These are phyloP conservation scores for Rhodotorula sp. DNA, from an alignment of 1,284 basidiomycete genomes.

Conservation along the genomic window DNA sequence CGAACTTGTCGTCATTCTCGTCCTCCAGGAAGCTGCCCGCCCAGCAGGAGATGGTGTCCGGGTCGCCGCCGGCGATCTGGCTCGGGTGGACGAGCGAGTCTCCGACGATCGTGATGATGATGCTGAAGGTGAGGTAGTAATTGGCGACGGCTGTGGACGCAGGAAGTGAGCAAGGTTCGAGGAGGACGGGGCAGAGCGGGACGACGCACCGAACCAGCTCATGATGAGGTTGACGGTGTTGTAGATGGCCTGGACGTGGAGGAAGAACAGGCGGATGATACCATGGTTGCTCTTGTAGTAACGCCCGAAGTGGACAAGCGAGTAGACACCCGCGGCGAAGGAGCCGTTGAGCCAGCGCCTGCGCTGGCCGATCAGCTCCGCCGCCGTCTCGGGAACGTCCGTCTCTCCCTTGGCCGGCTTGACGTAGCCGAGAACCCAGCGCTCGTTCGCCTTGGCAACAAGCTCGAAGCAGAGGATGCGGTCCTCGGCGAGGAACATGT, in stretches of 20 bases:
- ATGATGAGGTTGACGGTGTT: slow-evolving; percentile 52
- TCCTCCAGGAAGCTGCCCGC: slow-evolving; percentile 38
- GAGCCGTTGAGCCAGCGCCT: slow-evolving; percentile 82
- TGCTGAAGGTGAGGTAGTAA: slow-evolving; percentile 39
- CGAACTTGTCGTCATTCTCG: slow-evolving; percentile 23
- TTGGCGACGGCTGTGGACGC: slow-evolving; percentile 37
- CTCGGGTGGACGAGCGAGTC: slow-evolving; percentile 29
- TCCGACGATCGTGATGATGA: slow-evolving; percentile 42
- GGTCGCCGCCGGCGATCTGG: slow-evolving; percentile 31
- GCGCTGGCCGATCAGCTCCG: slow-evolving; percentile 65
- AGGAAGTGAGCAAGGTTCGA: background rate
- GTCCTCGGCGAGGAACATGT: slow-evolving; percentile 48
- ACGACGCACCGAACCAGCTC: slow-evolving; percentile 50
- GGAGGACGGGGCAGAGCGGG: background rate
- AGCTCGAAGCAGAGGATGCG: slow-evolving; percentile 45
- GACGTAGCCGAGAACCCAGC: slow-evolving; percentile 60
- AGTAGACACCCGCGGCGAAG: slow-evolving; percentile 93
- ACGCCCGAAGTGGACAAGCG: slow-evolving; percentile 90
- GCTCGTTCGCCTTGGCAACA: slow-evolving; percentile 57
- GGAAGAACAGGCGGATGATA: slow-evolving; percentile 59
- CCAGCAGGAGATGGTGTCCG: slow-evolving; percentile 34
- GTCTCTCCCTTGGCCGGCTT: slow-evolving; percentile 49
- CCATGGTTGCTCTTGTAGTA: slow-evolving; percentile 79
- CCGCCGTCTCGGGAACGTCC: slow-evolving; percentile 65
- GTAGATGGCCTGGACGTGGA: slow-evolving; percentile 83